Evolutionary conservation across 805 yeast species (phyloP), one percentile per base, ranked within the genome.

Genomic region (Komagataella pseudopastoris): DNA sequence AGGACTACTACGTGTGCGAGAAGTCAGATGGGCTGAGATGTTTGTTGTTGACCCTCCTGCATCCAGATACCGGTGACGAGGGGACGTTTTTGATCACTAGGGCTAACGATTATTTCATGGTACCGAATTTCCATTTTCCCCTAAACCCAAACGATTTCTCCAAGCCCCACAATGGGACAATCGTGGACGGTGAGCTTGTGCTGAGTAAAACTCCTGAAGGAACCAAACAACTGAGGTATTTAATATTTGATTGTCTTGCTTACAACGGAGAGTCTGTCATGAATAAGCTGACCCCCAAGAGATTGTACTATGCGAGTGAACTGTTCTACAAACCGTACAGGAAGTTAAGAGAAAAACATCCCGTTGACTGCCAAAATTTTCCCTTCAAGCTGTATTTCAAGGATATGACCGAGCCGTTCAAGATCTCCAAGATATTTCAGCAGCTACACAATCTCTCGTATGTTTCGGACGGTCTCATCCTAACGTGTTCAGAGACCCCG

Each of bases 181-280:
- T 93, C 6, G 75, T 93, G 6, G 99, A 93, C 66, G 99, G 99
- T 3, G 99, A 93, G 67, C 74, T 93, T 50, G 96, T 93, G 3
- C 66, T 81, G 56, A 89, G 87, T 56, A 74, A 69, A 8, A 76
- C 76, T 54, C 79, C 80, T 6, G 77, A 77, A 1, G 75, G 74
- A 22, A 72, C 78, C 6, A 80, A 78, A 58, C 90, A 86, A 59
- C 66, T 85, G 53, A 75, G 95, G 59, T 93, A 81, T 63, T 72
- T 93, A 51, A 88, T 90, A 71, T 93, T 95, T 65, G 99, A 93
- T 63, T 86, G 96, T 58, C 71, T 93, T 51, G 88, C 91, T 0
- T 74, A 88, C 57, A 89, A 91, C 64, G 90, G 89, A 51, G 75
- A 78, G 55, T 72, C 78, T 49, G 75, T 91, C 5, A 80, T 82